Base-by-base conservation (phyloP, 148 eudicot species). In the Tetragonia tetragonoides region DNA sequence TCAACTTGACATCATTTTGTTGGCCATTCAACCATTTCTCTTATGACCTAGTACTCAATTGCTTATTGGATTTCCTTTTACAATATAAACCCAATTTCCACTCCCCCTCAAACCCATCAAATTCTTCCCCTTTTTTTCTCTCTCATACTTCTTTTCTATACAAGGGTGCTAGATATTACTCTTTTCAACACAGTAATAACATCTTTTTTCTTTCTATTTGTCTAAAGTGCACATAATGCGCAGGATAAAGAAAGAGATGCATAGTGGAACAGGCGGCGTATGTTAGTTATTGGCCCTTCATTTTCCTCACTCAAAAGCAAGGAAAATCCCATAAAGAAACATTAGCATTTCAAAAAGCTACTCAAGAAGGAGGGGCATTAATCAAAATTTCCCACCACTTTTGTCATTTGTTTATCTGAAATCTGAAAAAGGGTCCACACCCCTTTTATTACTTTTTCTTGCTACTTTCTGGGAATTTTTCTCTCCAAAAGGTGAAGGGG, bases 11-110 rank as follows among this genome's bases (percentile, higher is more conserved):
- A 90, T 92, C 85, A 90, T 92, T 16, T 86, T 90, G 92, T 87
- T 92, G 84, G 89, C 97, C 94, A 92, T 90, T 80, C 51, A 67
- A 64, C 81, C 77, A 78, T 79, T 72, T 66, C 80, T 42, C 56
- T 61, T 78, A 68, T 82, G 78, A 73, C 79, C 80, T 74, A 83
- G 78, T 86, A 84, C 85, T 86, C 87, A 79, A 82, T 74, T 74
- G 61, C 74, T 71, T 53, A 4, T 15, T 42, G 11, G 76, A 56
- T 10, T 79, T 53, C 46, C 40, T 65, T 42, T 62, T 63, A 40
- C 76, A 73, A 73, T 73, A 37, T 3, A 38, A 56, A 53, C 62
- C 63, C 34, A 38, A 57, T 53, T 79, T 66, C 41, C 74, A 14
- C 21, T 7, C 3, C 60, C 21, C 6, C 21, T 8, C 18, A 44